phyloP scores from a whole-genome alignment of 495 filamentous ascomycete species.

The Cercophora newfieldiana region DNA sequence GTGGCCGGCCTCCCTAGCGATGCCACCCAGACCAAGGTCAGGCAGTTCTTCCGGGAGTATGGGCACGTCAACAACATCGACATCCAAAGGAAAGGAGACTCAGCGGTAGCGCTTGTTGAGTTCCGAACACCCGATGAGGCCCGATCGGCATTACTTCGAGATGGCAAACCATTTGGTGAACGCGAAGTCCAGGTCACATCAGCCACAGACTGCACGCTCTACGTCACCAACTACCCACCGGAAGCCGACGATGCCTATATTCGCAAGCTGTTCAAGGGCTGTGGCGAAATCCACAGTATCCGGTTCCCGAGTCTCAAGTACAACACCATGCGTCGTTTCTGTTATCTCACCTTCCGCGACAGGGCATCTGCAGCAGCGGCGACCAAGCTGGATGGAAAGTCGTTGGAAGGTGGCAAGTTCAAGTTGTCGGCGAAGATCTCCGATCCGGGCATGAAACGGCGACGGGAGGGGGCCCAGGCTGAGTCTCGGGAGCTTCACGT shows the following conservation, averaged over 20 bases:
- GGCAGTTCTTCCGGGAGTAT: constrained; percentile 88
- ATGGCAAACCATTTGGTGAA: constrained; percentile 72
- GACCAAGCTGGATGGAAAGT: constrained; percentile 66
- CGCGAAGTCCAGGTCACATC: constrained; percentile 68
- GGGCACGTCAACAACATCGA: constrained; percentile 78
- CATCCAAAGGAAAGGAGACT: constrained; percentile 58
- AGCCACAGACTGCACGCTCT: constrained; percentile 76
- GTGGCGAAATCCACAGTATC: constrained; percentile 79
- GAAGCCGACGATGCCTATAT: constrained; percentile 80
- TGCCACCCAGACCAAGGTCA: constrained; percentile 68
- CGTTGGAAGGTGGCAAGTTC: constrained; percentile 59
- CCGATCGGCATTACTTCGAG: constrained; percentile 72
- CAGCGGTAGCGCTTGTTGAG: constrained; percentile 77
- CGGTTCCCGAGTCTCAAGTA: constrained; percentile 89
- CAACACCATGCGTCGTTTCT: constrained; percentile 86
- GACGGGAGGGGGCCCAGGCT: constrained; percentile 75
- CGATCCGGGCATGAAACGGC: constrained; percentile 72
- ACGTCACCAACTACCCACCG: constrained; percentile 87
- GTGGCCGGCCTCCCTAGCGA: constrained; percentile 71
- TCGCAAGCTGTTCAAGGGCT: constrained; percentile 69
- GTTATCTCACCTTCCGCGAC: constrained; percentile 83
- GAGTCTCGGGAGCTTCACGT: constrained; percentile 89
- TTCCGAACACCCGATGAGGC: constrained; percentile 80
- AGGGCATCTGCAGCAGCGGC: constrained; percentile 63
- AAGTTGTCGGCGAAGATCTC: constrained; percentile 79